Base-by-base conservation (phyloP, 257 asterid genomes). In the Nemophila menziesii region DNA sequence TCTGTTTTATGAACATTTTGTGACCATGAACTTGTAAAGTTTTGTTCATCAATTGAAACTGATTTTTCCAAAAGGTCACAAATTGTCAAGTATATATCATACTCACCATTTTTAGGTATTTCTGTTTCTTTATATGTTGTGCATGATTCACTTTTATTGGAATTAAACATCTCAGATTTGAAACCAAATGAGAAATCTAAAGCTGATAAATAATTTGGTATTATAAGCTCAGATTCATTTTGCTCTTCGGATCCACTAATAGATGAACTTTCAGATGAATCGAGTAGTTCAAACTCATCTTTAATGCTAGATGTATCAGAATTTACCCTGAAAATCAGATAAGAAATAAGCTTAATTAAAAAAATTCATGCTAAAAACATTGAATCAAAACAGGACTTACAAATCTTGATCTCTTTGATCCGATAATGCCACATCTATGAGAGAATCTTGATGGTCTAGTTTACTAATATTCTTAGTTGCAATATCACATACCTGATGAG, bases 231-330 rank as follows among this genome's bases (percentile, higher is more conserved):
- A 56, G 61, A 55, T 49, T 69, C 82, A 20, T 57, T 63, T 64
- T 62, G 67, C 67, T 68, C 96, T 44, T 76, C 82, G 19, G 54
- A 63, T 60, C 74, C 57, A 29, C 67, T 71, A 43, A 70, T 48
- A 51, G 81, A 89, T 44, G 93, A 72, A 61, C 69, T 68, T 34
- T 72, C 94, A 54, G 84, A 73, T 69, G 82, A 65, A 58, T 74
- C 82, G 59, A 55, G 54, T 26, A 53, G 61, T 60, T 84, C 93
- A 55, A 45, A 51, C 54, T 72, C 92, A 51, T 70, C 69, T 14
- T 23, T 47, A 51, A 38, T 60, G 63, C 73, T 74, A 22, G 71
- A 63, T 43, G 41, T 60, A 54, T 77, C 86, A 61, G 69, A 53
- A 54, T 66, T 68, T 48, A 36, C 59, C 82, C 94, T 85, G 67